Evolutionary conservation across 2,329 filamentous ascomycete genomes (phyloP), one percentile per base, ranked within the genome.

Genomic region (Eutypa lata): DNA sequence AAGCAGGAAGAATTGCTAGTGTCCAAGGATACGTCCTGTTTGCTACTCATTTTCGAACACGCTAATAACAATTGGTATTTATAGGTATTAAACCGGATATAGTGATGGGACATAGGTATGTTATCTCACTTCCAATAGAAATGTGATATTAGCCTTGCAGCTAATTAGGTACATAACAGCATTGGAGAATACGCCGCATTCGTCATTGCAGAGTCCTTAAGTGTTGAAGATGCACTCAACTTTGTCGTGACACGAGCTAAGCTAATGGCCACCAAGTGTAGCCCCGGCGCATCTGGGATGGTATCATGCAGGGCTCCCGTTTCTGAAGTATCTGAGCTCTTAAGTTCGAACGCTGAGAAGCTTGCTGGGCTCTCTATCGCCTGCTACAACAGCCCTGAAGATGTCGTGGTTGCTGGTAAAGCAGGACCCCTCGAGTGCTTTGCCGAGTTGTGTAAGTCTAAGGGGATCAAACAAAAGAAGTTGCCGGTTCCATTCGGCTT

Each of bases 301-400:
- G 44, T 64, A 10, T 52, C 58, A 11, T 59, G 55, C n/a, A 58
- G 55, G 43, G 46, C 49, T 18, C 42, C 31, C 18, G 35, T 35
- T 13, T 51, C 53, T 11, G 51, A 55, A 13, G 53, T 68, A 13
- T 59, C n/a, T 10, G 42, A 44, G 6, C 7, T 26, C 42, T 44
- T 44, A 43, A 43, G 19, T 18, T 16, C 16, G 7, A 16, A 21
- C 2, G 19, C 42, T 11, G 22, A 18, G 13, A 38, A 50, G n/a
- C 51, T 58, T 24, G n/a, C 38, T 7, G 54, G 49, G 4, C 26
- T 65, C 5, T 21, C 40, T 18, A 55, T 71, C 21, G 63, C 69
- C 6, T 71, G 69, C 53, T 54, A 62, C 38, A 71, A 71, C 44
- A 62, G 65, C 14, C 59, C 58, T 1, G 56, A 60, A 11, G 65